Base-by-base conservation (phyloP, 495 filamentous ascomycete species). In the Penicillium paradoxum region DNA sequence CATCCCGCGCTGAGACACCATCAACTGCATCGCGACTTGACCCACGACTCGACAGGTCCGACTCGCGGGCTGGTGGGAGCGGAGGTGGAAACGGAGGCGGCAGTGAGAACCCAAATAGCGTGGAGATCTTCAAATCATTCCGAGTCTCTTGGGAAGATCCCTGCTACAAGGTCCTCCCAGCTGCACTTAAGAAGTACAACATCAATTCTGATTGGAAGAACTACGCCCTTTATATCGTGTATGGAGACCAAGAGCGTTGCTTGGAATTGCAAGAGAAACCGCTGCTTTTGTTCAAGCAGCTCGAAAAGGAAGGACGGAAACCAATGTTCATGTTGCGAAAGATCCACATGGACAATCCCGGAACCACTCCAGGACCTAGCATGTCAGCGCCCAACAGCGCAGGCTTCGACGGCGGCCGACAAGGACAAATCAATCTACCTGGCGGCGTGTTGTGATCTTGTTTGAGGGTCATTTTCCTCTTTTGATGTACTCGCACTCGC, bases 271-370 rank as follows among this genome's bases (percentile, higher is more conserved):
- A 97, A 32, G 93, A 98, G 72, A 89, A 91, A 61, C 93, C 93
- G 19, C 77, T 98, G 37, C 90, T 96, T 51, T 74, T 98, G 52
- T 98, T 98, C 76, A 98, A 98, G 73, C 91, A 97, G 61, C 75
- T 97, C 39, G 91, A 96, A 66, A 89, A 87, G 60, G 93, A 98
- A 71, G 95, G 95, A 11, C 85, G 90, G 68, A 98, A 98, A 65
- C 93, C 93, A 29, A 97, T 98, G 93, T 98, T 97, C 65, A 98
- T 98, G 93, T 70, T 98, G 36, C 75, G 93, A 43, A 89, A 88
- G 69, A 63, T 71, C 2, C 69, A 74, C 30, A 56, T 64, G 6
- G 62, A 60, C 44, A 63, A 56, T 42, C 54, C 63, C n/a, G 64
- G 63, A 8, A 43, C 56, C 9, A 53, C 57, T 6, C 51, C 49